Evolutionary conservation across 2,329 filamentous ascomycete species (phyloP).

Genomic region (Fusarium tanahbumbuense): DNA sequence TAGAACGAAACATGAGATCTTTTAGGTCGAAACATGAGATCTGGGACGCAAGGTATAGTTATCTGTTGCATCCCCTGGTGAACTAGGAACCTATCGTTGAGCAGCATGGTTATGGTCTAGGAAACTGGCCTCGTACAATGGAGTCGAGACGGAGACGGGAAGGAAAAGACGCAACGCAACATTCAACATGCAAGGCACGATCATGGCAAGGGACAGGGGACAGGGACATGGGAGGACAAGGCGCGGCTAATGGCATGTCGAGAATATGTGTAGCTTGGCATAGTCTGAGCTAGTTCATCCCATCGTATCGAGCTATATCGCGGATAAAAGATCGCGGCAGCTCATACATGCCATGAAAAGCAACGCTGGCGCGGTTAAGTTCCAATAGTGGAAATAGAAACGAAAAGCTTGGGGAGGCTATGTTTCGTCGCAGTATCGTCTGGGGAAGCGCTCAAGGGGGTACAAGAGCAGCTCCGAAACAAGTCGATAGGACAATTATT

Average conservation of each 20-base stretch:
- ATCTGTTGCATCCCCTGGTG: slow-evolving; percentile 10
- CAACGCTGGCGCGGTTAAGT: slow-evolving; percentile 21
- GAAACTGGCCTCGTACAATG: slow-evolving; percentile 42
- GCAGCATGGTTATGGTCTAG: slow-evolving; percentile 29
- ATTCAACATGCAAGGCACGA: slow-evolving; percentile 29
- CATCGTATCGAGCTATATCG: slow-evolving; percentile 37
- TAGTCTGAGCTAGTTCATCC: slow-evolving; percentile 29
- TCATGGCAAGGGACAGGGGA: slow-evolving; percentile 1
- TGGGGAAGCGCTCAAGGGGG: slow-evolving; percentile 37
- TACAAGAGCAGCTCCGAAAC: slow-evolving; percentile 7
- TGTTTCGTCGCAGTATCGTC: slow-evolving; percentile 23
- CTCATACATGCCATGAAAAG: slow-evolving; percentile 13
- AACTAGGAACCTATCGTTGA: slow-evolving; percentile 41
- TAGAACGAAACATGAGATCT: slow-evolving; percentile 39
- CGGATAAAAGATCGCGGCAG: slow-evolving; percentile 30
- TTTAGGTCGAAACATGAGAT: slow-evolving; percentile 35
- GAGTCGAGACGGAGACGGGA: slow-evolving; percentile 20
- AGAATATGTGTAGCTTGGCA: slow-evolving; percentile 17
- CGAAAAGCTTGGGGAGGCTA: neutral
- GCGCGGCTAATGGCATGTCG: slow-evolving; percentile 33
- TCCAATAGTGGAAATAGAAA: slow-evolving; percentile 11
- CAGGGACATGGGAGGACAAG: slow-evolving; percentile 20
- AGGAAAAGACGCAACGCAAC: slow-evolving; percentile 8
- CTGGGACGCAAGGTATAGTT: slow-evolving; percentile 33
- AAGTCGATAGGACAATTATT: slow-evolving; percentile 8